These are phyloP conservation scores for Arthrobotrys entomopaga DNA, from an alignment of 2,329 filamentous ascomycete species.

Conservation along the genomic window DNA sequence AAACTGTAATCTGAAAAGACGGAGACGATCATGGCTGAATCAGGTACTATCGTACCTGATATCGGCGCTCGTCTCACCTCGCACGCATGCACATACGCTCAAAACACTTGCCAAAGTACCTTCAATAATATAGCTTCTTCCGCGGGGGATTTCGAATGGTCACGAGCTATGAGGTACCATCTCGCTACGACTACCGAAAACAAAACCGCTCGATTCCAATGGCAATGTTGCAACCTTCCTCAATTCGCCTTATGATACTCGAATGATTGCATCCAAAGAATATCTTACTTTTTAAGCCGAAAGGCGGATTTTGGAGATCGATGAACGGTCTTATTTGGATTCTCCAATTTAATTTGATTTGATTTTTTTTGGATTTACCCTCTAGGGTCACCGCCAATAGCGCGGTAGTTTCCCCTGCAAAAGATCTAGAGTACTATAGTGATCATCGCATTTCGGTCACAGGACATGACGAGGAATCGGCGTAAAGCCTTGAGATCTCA, in stretches of 20 bases:
- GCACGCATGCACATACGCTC: too few species aligned
- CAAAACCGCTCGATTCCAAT: background rate
- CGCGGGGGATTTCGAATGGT: conserved; percentile 9
- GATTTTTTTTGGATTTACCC: conserved; percentile 4
- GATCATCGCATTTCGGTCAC: conserved; percentile 42
- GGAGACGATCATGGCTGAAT: background rate
- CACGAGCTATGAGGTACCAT: background rate
- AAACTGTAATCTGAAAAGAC: background rate
- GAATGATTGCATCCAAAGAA: too few species aligned
- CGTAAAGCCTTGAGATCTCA: conserved; percentile 14
- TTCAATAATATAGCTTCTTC: background rate
- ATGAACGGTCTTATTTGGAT: conserved; percentile 13
- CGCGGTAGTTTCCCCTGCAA: conserved; percentile 28
- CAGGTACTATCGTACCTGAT: background rate
- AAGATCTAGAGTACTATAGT: background rate
- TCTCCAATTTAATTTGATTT: conserved; percentile 9
- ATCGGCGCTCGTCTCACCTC: background rate
- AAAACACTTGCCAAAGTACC: conserved; percentile 1
- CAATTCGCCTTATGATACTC: background rate
- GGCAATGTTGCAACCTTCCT: conserved; percentile 3
- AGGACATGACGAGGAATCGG: conserved; percentile 22
- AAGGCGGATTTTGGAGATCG: background rate
- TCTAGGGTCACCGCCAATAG: conserved; percentile 25
- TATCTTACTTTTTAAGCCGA: background rate
- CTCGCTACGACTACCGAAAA: background rate